These are phyloP conservation scores for Yamadazyma dendronema DNA, from an alignment of 1,139 yeast genomes.

Conservation along the genomic window DNA sequence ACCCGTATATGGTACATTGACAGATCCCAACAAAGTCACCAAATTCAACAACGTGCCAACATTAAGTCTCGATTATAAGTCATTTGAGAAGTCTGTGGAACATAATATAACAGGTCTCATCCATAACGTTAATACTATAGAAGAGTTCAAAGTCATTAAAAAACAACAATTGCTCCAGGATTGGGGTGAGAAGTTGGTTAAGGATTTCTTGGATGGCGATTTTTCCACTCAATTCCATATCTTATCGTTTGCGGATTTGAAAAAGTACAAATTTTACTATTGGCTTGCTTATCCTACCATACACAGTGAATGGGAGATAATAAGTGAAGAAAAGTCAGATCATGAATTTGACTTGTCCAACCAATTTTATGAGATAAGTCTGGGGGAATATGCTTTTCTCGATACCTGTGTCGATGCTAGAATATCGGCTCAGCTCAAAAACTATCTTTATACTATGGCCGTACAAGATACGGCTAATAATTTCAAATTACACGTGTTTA, in stretches of 20 bases:
- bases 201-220: slow-evolving; percentile 13
- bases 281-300: slow-evolving; percentile 85
- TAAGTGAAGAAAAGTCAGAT: slow-evolving; percentile 3
- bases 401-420: slow-evolving; percentile 56
- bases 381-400: slow-evolving; percentile 47
- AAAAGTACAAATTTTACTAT: slow-evolving; percentile 81
- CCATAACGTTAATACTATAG: slow-evolving; percentile 75
- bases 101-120: slow-evolving; percentile 35
- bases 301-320: slow-evolving; percentile 40
- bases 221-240: slow-evolving; percentile 44
- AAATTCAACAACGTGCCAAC: slow-evolving; percentile 44
- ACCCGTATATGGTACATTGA: slow-evolving; percentile 37
- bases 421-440: slow-evolving; percentile 66
- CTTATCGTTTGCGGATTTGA: slow-evolving; percentile 80
- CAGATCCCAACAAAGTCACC: slow-evolving; percentile 30
- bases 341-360: slow-evolving; percentile 5
- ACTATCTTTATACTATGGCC: slow-evolving; percentile 59
- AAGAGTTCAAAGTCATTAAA: slow-evolving; percentile 70
- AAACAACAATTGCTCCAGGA: slow-evolving; percentile 54
- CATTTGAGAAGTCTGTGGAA: slow-evolving; percentile 29
- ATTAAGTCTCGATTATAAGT: slow-evolving; percentile 36
- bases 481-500: slow-evolving; percentile 40
- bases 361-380: slow-evolving; percentile 5
- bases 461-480: slow-evolving; percentile 29
- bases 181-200: slow-evolving; percentile 34